Percentiles rank a stretch among this genome's conserved stretches.
These are phyloP conservation scores for Claviceps humidiphila DNA, from an alignment of 2,329 filamentous ascomycete species.

Conservation along the genomic window DNA sequence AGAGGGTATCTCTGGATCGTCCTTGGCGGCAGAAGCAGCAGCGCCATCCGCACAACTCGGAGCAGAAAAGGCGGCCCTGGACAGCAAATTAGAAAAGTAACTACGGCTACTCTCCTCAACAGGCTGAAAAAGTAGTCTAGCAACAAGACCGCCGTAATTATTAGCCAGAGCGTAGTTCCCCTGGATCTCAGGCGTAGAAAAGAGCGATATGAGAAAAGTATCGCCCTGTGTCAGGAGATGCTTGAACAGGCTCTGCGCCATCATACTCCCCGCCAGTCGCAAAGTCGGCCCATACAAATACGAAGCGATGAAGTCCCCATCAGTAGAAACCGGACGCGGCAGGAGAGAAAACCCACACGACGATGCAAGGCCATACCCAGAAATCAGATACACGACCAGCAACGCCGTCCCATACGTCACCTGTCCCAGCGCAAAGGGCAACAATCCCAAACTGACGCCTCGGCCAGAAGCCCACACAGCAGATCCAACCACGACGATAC, in stretches of 20 bases:
- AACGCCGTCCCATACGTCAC: conserved; percentile 59
- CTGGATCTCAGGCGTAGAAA: conserved; percentile 69
- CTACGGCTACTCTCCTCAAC: conserved; percentile 87
- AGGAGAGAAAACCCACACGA: conserved; percentile 57
- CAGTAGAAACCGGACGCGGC: conserved; percentile 24
- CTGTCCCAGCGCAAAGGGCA: conserved; percentile 86
- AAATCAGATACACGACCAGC: conserved; percentile 54
- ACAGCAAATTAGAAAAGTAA: conserved; percentile 72
- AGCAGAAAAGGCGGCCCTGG: conserved; percentile 14
- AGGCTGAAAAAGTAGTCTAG: conserved; percentile 83
- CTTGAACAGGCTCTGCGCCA: conserved; percentile 79
- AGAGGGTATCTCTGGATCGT: conserved; percentile 5
- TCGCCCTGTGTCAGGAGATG: conserved; percentile 92
- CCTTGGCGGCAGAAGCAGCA: conserved; percentile 7
- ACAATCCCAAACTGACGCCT: conserved; percentile 49
- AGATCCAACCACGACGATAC: conserved; percentile 56
- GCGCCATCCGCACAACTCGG: neutral
- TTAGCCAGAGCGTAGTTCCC: conserved; percentile 86
- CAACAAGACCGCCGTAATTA: conserved; percentile 85
- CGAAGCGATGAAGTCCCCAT: conserved; percentile 33
- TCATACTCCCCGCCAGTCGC: conserved; percentile 65
- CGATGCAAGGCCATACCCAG: conserved; percentile 43
- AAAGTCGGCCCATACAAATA: conserved; percentile 60
- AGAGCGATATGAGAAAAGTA: conserved; percentile 67
- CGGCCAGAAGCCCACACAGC: conserved; percentile 48